Base-by-base conservation (phyloP, 2,329 filamentous ascomycete genomes). In the Eurotiales sp. region DNA sequence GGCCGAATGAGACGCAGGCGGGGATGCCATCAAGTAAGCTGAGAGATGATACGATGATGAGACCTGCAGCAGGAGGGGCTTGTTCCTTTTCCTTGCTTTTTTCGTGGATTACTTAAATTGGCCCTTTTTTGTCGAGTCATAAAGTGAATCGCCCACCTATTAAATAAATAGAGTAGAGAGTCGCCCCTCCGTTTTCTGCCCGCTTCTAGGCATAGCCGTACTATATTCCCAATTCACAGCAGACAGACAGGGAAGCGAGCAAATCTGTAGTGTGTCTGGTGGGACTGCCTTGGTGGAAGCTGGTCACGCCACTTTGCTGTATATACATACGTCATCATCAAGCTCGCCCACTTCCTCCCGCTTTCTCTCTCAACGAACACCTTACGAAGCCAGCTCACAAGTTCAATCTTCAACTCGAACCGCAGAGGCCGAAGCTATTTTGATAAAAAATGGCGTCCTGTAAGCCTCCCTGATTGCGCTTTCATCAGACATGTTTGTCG, bases 371-470 rank as follows among this genome's bases (percentile, higher is more conserved):
- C 29, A n/a, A n/a, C n/a, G n/a, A n/a, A n/a, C n/a, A n/a, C n/a
- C n/a, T n/a, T n/a, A n/a, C n/a, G n/a, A n/a, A n/a, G n/a, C n/a
- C n/a, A n/a, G n/a, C n/a, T 19, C 17, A 21, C 34, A 11, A 17
- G n/a, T n/a, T 21, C 34, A 10, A 10, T 37, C 7, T 19, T 37
- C n/a, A 11, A 37, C 3, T 37, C n/a, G 7, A 37, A 37, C 34
- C 8, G 34, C 10, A 19, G 4, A 15, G n/a, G n/a, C n/a, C n/a
- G n/a, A n/a, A n/a, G n/a, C n/a, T n/a, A n/a, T n/a, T n/a, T n/a
- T n/a, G n/a, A n/a, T n/a, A n/a, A n/a, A 53, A 19, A 7, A 53
- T 54, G 52, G 52, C 43, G 5, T 34, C 46, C 27, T 51, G 52
- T 54, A 29, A 46, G 52, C 47, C 15, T 8, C 12, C 7, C 1